phyloP scores from a whole-genome alignment of 345 rosid species.

The Zanthoxylum bungeanum region DNA sequence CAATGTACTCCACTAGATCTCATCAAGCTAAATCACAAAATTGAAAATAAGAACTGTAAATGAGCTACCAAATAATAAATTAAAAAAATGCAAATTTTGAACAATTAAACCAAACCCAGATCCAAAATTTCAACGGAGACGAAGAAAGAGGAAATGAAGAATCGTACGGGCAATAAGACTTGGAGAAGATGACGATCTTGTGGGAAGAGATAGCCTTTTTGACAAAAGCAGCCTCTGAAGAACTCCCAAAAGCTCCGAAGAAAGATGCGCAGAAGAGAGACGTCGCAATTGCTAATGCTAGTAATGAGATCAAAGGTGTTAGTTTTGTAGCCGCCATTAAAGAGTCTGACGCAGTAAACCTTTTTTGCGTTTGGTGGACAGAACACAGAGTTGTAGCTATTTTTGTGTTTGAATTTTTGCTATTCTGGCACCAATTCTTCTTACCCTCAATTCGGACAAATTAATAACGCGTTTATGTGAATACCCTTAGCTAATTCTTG shows the following conservation, averaged over 20 bases:
- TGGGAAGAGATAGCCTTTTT: conserved; percentile 73
- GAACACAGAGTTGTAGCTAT: neutral
- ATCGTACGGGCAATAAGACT: conserved; percentile 90
- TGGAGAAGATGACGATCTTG: conserved; percentile 94
- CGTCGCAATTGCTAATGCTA: conserved; percentile 1
- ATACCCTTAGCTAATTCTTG: too few relatives aligned
- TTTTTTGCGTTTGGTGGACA: neutral
- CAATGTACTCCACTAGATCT: neutral
- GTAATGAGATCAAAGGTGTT: conserved; percentile 1
- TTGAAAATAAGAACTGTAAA: neutral
- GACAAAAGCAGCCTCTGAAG: conserved; percentile 53
- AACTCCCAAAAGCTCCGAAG: conserved; percentile 22
- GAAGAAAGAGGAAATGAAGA: neutral
- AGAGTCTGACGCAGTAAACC: neutral
- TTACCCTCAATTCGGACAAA: too few relatives aligned
- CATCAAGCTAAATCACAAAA: neutral
- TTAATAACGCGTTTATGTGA: too few relatives aligned
- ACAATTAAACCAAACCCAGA: neutral
- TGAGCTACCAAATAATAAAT: neutral
- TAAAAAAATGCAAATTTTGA: neutral
- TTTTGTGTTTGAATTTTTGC: too few relatives aligned
- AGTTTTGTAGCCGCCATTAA: conserved; percentile 19
- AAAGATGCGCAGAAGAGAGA: conserved; percentile 25
- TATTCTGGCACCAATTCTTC: too few relatives aligned
- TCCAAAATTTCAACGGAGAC: neutral